phyloP scores from a whole-genome alignment of 345 rosid species.

The Aquilaria yunnanensis region DNA sequence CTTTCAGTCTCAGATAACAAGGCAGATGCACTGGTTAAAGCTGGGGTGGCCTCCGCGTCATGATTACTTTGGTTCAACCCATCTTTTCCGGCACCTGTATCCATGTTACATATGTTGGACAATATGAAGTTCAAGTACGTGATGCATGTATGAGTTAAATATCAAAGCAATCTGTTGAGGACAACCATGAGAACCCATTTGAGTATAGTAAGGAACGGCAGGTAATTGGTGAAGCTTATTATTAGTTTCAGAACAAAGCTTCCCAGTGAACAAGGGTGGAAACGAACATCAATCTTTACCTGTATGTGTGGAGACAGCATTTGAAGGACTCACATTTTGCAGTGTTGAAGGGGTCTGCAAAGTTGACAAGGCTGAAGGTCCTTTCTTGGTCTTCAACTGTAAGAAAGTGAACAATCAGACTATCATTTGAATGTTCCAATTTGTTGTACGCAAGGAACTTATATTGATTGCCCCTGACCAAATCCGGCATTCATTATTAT shows the following conservation, averaged over 20 bases:
- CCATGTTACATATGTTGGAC: conserved; percentile 3
- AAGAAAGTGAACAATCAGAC: neutral
- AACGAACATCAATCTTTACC: conserved; percentile 31
- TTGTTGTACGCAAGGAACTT: neutral
- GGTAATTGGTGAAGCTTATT: neutral
- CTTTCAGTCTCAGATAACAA: conserved; percentile 27
- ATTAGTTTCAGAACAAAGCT: no score
- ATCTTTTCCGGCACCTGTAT: conserved; percentile 33
- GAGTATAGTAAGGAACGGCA: neutral
- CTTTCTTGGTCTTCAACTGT: conserved; percentile 80
- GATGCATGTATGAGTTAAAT: conserved; percentile 1
- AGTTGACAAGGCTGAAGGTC: conserved; percentile 34
- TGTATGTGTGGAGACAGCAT: conserved; percentile 28
- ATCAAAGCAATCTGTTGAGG: neutral
- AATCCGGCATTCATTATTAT: neutral
- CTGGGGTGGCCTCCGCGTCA: conserved; percentile 40
- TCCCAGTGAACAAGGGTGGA: neutral
- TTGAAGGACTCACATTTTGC: conserved; percentile 20
- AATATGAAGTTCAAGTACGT: neutral
- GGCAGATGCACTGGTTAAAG: conserved; percentile 8
- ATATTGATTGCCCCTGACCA: neutral
- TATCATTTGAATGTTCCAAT: conserved; percentile 1
- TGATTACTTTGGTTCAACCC: conserved; percentile 25
- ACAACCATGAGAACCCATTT: conserved; percentile 9
- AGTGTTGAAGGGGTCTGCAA: conserved; percentile 18